phyloP scores from a whole-genome alignment of 1,139 yeast genomes.

The Scheffersomyces stambukii region DNA sequence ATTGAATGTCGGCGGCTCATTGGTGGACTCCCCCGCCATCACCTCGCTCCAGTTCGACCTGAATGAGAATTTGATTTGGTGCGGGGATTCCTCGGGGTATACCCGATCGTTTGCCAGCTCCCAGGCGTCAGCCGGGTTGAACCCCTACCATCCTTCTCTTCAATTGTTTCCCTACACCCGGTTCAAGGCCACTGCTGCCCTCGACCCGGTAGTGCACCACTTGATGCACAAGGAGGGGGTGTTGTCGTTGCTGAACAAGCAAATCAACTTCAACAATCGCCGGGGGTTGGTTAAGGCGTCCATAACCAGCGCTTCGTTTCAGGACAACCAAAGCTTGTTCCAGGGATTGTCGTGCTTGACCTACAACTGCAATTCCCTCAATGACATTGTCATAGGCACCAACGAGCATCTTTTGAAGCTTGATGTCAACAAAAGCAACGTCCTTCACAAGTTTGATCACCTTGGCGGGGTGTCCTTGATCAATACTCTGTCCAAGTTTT shows the following conservation, averaged over 20 bases:
- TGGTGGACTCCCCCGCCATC: conserved; percentile 6
- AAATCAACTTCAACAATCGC: conserved; percentile 53
- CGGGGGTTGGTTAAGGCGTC: conserved; percentile 49
- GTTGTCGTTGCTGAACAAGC: conserved; percentile 49
- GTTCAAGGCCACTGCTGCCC: conserved; percentile 40
- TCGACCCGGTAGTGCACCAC: conserved; percentile 44
- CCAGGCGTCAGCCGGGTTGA: conserved; percentile 10
- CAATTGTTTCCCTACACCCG: conserved; percentile 46
- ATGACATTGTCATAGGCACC: conserved; percentile 33
- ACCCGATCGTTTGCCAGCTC: conserved; percentile 27
- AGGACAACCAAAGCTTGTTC: conserved; percentile 28
- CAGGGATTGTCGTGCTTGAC: conserved; percentile 35
- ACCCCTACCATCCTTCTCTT: conserved; percentile 11
- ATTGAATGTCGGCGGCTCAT: conserved; percentile 2
- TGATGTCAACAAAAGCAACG: conserved; percentile 55
- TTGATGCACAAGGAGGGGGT: conserved; percentile 56
- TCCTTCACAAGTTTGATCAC: conserved; percentile 19
- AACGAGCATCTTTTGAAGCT: conserved; percentile 45
- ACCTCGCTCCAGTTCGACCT: conserved; percentile 60
- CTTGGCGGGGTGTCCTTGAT: conserved; percentile 32
- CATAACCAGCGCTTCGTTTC: conserved; percentile 24
- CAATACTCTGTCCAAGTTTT: conserved; percentile 31
- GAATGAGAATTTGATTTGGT: conserved; percentile 74
- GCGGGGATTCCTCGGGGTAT: conserved; percentile 59
- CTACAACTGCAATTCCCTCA: conserved; percentile 27